Base-by-base conservation (phyloP, 1,139 yeast species). In the Scheffersomyces insectosa region DNA sequence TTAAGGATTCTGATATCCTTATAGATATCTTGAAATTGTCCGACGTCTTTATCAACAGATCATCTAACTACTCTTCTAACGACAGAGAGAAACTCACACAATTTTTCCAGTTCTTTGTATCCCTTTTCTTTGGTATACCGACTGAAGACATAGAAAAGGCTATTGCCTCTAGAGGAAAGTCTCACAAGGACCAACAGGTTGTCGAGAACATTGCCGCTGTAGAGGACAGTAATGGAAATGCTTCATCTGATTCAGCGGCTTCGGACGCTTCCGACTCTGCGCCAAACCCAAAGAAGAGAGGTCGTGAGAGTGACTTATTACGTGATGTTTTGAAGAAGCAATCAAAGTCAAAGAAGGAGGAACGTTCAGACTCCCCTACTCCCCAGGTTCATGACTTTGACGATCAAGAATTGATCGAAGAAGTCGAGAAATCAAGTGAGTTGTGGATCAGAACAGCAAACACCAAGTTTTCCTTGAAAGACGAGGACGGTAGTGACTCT, bases 31-130 rank as follows among this genome's bases (percentile, higher is more conserved):
- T 87, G 44, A 78, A 79, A 47, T 75, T 93, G 50, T 79, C 88
- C 8, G 79, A 81, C 47, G 80, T 80, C n/a, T 90, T 83, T 60
- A 75, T 93, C 51, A 79, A 77, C 54, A 80, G 82, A 51, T 79
- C 83, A 16, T 81, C 89, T 10, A 79, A 85, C 23, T 91, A 88
- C 62, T 89, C 97, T 0, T 79, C 80, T 29, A 79, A 81, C 51
- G 99, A 93, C 62, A 82, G 91, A 49, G 95, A 86, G 47, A 82
- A 85, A 55, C 75, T 93, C 61, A 81, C 77, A 42, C 83, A 80
- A 37, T 85, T 91, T 56, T 74, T 90, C 66, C 80, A 80, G 55
- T 79, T 83, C 8, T 91, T 93, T 53, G 58, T 88, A 29, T 74
- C 83, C 1, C 67, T 84, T 43, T 88, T 88, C 62, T 90, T 88